Evolutionary conservation across 441 rosid genomes (phyloP).

Genomic region (Capsella rubella): DNA sequence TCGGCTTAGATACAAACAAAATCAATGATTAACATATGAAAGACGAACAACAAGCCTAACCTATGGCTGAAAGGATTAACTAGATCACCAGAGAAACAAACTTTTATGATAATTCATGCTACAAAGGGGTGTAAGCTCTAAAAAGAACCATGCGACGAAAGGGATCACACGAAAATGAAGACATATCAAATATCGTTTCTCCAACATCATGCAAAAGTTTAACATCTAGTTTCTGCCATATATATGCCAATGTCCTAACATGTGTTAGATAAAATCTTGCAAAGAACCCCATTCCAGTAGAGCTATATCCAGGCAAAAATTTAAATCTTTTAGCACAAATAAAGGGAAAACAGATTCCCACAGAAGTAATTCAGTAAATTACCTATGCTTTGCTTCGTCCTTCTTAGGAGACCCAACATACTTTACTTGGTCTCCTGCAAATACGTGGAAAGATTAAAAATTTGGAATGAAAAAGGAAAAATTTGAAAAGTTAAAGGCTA

Average conservation of each 20-base stretch:
- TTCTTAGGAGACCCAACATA: conserved; percentile 70
- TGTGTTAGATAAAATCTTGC: conserved; percentile 10
- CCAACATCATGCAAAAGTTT: conserved; percentile 21
- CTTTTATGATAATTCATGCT: conserved; percentile 26
- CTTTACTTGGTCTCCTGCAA: conserved; percentile 89
- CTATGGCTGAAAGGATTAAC: conserved; percentile 20
- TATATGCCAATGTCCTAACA: neutral
- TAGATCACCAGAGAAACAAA: conserved; percentile 20
- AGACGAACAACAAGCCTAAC: neutral
- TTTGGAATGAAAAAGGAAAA: conserved; percentile 15
- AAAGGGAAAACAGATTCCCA: conserved; percentile 16
- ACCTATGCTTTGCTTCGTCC: conserved; percentile 74
- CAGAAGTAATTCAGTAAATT: conserved; percentile 24
- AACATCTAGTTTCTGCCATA: conserved; percentile 18
- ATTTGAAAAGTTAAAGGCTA: neutral
- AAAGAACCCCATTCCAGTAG: conserved; percentile 19
- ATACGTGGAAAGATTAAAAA: conserved; percentile 21
- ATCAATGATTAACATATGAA: conserved; percentile 10
- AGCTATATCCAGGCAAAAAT: conserved; percentile 1
- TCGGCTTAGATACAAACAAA: conserved; percentile 14
- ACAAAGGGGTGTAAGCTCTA: conserved; percentile 25
- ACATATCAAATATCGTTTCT: conserved; percentile 18
- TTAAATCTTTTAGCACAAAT: conserved; percentile 19
- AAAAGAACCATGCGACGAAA: conserved; percentile 21
- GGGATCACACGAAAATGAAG: conserved; percentile 17